These are phyloP conservation scores for Pisolithus marmoratus DNA, from an alignment of 768 basidiomycete species.

Conservation along the genomic window DNA sequence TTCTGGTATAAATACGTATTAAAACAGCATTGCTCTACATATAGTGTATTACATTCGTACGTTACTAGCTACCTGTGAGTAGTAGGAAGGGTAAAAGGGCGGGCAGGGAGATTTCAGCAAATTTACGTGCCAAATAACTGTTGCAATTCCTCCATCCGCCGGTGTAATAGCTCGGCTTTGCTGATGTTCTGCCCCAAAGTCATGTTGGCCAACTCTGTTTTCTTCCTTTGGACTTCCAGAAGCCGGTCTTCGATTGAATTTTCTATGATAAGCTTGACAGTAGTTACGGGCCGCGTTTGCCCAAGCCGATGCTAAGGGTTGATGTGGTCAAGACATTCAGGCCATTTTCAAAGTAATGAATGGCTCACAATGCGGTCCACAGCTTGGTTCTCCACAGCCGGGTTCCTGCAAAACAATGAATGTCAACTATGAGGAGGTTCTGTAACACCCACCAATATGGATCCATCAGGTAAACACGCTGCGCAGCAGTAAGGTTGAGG, in stretches of 20 bases:
- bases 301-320: slow-evolving; percentile 82
- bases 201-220: slow-evolving; percentile 91
- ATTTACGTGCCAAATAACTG: slow-evolving; percentile 59
- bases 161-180: slow-evolving; percentile 82
- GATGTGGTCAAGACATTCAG: background rate
- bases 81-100: background rate
- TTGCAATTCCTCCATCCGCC: slow-evolving; percentile 83
- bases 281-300: slow-evolving; percentile 86
- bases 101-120: slow-evolving; percentile 13
- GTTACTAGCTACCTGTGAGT: background rate
- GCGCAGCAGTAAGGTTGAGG: slow-evolving; percentile 90
- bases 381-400: slow-evolving; percentile 95
- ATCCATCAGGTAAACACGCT: slow-evolving; percentile 93
- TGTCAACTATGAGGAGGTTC: background rate
- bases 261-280: slow-evolving; percentile 90
- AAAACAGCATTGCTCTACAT: slow-evolving; percentile 24
- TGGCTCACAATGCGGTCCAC: slow-evolving; percentile 89
- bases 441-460: slow-evolving; percentile 71
- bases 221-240: slow-evolving; percentile 91
- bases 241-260: slow-evolving; percentile 91
- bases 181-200: slow-evolving; percentile 83
- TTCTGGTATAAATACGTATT: slow-evolving; percentile 20
- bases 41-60: slow-evolving; percentile 25
- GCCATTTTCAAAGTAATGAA: background rate
- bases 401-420: slow-evolving; percentile 57